A percentile compares a stretch with the other conserved stretches of the same genome.
phyloP scores from a whole-genome alignment of 352 stramenopile genomes.

The Globisporangium orthogonon region DNA sequence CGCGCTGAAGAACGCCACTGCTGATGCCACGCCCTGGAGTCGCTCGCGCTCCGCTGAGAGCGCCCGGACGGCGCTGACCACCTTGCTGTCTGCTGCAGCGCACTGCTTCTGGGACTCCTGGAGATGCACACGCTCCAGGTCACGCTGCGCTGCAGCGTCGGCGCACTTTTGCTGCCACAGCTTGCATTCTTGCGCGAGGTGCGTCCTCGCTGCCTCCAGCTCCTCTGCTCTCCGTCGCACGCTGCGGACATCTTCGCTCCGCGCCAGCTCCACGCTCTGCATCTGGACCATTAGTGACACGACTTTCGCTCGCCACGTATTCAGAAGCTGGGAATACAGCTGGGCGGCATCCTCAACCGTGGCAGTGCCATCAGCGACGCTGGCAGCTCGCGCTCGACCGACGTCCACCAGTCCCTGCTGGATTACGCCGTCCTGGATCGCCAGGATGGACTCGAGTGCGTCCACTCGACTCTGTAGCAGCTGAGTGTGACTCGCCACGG shows the following conservation, averaged over 20 bases:
- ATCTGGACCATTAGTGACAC: constrained; percentile 53
- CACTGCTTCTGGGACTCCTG: constrained; percentile 22
- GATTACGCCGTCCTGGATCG: constrained; percentile 52
- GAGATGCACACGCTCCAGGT: constrained; percentile 34
- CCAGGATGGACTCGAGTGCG: constrained; percentile 50
- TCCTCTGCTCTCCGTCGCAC: constrained; percentile 9
- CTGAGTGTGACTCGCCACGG: background rate
- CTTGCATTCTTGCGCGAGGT: constrained; percentile 26
- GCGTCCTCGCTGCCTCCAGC: constrained; percentile 8
- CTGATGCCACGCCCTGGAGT: constrained; percentile 32
- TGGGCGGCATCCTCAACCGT: constrained; percentile 12
- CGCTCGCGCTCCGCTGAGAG: constrained; percentile 42
- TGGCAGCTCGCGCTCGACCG: constrained; percentile 7
- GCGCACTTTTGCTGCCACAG: constrained; percentile 44
- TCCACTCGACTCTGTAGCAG: constrained; percentile 40
- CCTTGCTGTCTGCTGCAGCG: constrained; percentile 29
- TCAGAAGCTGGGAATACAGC: constrained; percentile 29
- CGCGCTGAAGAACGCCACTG: constrained; percentile 35
- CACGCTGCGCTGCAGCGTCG: constrained; percentile 56
- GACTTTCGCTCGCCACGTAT: constrained; percentile 52
- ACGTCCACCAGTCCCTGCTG: constrained; percentile 24
- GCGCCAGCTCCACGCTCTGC: constrained; percentile 26
- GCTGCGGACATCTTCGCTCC: constrained; percentile 7
- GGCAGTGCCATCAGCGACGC: constrained; percentile 5
- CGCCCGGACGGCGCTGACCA: constrained; percentile 37